Evolutionary conservation across 2,329 filamentous ascomycete genomes (phyloP).

Genomic region (Pestalotiopsis sp.): DNA sequence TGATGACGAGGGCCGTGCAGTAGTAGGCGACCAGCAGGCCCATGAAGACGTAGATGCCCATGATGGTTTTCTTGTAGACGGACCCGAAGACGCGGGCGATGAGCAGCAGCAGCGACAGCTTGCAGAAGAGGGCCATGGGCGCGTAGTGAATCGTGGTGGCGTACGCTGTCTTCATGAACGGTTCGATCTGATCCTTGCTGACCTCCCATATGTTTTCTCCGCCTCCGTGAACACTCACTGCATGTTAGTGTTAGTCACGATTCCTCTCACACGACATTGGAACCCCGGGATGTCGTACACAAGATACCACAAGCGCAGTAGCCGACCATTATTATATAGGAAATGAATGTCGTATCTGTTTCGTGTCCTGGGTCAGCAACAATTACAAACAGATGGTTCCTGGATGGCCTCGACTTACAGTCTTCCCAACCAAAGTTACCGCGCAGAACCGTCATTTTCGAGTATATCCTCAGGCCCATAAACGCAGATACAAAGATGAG

Average conservation of each 20-base stretch:
- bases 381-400: too few species aligned
- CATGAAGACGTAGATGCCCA: constrained; percentile 39
- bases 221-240: constrained; percentile 32
- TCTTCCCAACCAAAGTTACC: constrained; percentile 24
- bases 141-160: constrained; percentile 45
- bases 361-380: background rate
- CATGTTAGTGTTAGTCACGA: background rate
- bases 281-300: constrained; percentile 17
- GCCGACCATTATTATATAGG: constrained; percentile 22
- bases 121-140: constrained; percentile 43
- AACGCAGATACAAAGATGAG: constrained; percentile 26
- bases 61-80: constrained; percentile 37
- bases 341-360: background rate
- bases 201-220: constrained; percentile 37
- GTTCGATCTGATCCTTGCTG: constrained; percentile 23
- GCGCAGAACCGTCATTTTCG: constrained; percentile 21
- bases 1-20: constrained; percentile 39
- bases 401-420: constrained; percentile 21
- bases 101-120: constrained; percentile 43
- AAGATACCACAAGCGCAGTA: constrained; percentile 26
- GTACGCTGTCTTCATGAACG: constrained; percentile 39
- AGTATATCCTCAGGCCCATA: constrained; percentile 24
- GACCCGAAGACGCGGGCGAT: constrained; percentile 42
- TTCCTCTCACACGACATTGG: background rate
- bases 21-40: constrained; percentile 39